Evolutionary conservation across 768 basidiomycete species (phyloP), one percentile per base, ranked within the genome.

Genomic region (Gymnopilus junonius): DNA sequence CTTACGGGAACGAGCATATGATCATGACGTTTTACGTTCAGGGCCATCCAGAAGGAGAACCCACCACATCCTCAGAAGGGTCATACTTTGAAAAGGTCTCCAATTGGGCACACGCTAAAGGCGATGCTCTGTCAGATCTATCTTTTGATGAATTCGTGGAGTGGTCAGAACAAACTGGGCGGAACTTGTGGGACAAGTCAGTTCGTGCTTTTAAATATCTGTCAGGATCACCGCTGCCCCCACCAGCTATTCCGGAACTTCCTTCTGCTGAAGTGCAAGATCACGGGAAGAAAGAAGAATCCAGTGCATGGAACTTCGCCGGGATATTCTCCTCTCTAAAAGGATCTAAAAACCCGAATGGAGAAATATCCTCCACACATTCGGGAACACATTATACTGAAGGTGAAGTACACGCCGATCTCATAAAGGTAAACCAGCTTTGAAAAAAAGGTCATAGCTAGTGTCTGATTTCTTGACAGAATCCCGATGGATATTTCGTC

Each of bases 1-100:
- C 87, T 11, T 71, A 84, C 10, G 93, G 93, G 1, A 84, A 87
- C 42, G 92, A 94, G 72, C 93, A 94, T 67, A 88, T 95, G 86
- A 82, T 93, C 31, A 82, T 95, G 72, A 89, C 89, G 45, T 95
- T 95, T 76, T 95, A 89, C 67, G 82, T 94, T 27, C 85, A 92
- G 77, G 88, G 87, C 37, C 78, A 81, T 50, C 77, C 82, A 37
- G 80, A 84, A 51, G 80, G 81, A 29, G 74, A 77, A 35, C 59
- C 68, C 15, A 61, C 65, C 7, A 58, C 73, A 2, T 69, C 75
- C 8, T 71, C 77, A 5, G 82, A 83, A 15, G 73, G 78, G 8
- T 79, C 81, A 6, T 83, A 83, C 66, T 61, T 85, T 21, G 82
- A 87, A 29, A 73, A 76, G 14, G 67, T 78, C 11, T 72, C 75